These are phyloP conservation scores for Euphorbia peplus DNA, from an alignment of 345 rosid genomes.

Conservation along the genomic window DNA sequence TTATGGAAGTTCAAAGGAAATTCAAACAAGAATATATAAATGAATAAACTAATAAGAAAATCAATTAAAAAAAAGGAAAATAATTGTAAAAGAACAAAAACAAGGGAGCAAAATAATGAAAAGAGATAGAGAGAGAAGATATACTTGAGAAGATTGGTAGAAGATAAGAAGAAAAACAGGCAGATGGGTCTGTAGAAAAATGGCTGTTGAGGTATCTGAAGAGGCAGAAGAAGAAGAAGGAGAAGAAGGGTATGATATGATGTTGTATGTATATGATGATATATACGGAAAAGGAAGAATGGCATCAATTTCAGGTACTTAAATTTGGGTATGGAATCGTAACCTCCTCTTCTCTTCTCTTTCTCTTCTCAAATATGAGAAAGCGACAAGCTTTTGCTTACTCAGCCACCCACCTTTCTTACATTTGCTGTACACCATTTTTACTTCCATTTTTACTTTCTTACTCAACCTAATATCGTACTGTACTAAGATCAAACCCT, in stretches of 20 bases:
- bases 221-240: background rate
- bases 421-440: background rate
- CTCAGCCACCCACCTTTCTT: background rate
- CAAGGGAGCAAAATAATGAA: background rate
- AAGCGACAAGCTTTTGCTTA: background rate
- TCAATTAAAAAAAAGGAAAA: background rate
- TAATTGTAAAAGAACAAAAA: background rate
- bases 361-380: too few relatives aligned
- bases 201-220: slow-evolving; percentile 8
- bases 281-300: background rate
- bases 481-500: too few relatives aligned
- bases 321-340: background rate
- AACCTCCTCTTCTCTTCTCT: background rate
- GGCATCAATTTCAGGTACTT: background rate
- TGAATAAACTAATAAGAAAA: background rate
- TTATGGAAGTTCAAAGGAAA: slow-evolving; percentile 4
- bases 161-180: slow-evolving; percentile 7
- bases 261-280: background rate
- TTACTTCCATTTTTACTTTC: too few relatives aligned
- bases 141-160: slow-evolving; percentile 4
- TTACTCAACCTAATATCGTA: too few relatives aligned
- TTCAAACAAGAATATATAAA: slow-evolving; percentile 10
- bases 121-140: background rate
- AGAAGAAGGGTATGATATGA: too few relatives aligned
- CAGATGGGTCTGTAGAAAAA: background rate